These are phyloP conservation scores for Wickerhamomyces mucosus DNA, from an alignment of 805 yeast genomes.

Conservation along the genomic window DNA sequence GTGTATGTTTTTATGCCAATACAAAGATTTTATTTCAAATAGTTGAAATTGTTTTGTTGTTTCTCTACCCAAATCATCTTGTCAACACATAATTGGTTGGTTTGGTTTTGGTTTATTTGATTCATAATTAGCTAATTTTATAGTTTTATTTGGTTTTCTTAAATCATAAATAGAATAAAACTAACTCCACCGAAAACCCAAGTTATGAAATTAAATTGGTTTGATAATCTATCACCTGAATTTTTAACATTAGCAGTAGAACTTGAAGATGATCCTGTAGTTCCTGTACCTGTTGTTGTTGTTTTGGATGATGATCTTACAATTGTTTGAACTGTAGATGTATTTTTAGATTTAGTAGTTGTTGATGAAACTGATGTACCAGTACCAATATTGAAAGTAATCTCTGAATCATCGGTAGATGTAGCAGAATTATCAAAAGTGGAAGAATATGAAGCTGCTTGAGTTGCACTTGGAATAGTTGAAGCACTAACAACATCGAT, in stretches of 20 bases:
- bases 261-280: background rate
- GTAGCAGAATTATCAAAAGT: slow-evolving; percentile 20
- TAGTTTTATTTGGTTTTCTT: no score
- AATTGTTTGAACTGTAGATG: background rate
- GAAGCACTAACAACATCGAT: slow-evolving; percentile 1
- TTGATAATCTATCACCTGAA: background rate
- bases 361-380: slow-evolving; percentile 1
- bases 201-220: no score
- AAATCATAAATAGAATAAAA: no score
- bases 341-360: slow-evolving; percentile 1
- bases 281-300: background rate
- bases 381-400: slow-evolving; percentile 7
- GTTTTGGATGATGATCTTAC: background rate
- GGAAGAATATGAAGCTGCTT: slow-evolving; percentile 36
- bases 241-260: background rate
- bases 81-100: no score
- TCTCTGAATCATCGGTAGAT: slow-evolving; percentile 5
- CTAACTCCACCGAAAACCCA: no score
- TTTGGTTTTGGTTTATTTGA: no score
- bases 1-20: no score
- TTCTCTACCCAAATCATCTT: no score
- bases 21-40: no score
- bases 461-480: slow-evolving; percentile 41
- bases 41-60: no score
- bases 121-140: no score